These are phyloP conservation scores for Erythrophleum fordii DNA, from an alignment of 306 rosid genomes.

Conservation along the genomic window DNA sequence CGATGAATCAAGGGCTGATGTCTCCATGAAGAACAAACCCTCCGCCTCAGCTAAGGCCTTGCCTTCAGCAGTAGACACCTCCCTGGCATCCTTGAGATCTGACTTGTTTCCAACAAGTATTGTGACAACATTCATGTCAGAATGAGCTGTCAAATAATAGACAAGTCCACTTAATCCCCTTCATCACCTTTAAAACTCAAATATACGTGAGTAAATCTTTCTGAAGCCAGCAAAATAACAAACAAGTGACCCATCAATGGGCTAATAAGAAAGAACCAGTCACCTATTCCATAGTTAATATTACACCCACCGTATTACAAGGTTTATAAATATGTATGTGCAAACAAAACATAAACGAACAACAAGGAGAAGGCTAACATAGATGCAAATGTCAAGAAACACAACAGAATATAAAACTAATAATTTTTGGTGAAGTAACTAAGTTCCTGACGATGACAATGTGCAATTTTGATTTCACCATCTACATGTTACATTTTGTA, in stretches of 20 bases:
- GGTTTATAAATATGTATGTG: not conserved
- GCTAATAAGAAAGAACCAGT: not conserved
- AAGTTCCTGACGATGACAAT: not conserved
- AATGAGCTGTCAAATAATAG: slow-evolving; percentile 83
- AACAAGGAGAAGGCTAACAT: not conserved
- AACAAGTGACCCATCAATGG: slow-evolving; percentile 4
- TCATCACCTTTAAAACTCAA: slow-evolving; percentile 40
- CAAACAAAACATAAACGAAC: not conserved
- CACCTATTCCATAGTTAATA: not conserved
- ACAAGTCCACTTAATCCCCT: slow-evolving; percentile 59
- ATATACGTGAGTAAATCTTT: slow-evolving; percentile 26
- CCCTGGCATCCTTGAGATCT: slow-evolving; percentile 95
- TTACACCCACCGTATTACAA: slow-evolving; percentile 13
- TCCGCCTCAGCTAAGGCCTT: slow-evolving; percentile 90
- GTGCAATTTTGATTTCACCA: slow-evolving; percentile 4
- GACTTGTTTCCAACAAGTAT: slow-evolving; percentile 97
- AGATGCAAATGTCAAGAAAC: not conserved
- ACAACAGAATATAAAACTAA: not conserved
- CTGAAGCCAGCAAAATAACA: slow-evolving; percentile 20
- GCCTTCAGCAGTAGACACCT: slow-evolving; percentile 89
- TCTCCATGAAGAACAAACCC: slow-evolving; percentile 96
- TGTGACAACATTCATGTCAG: slow-evolving; percentile 95
- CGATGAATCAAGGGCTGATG: slow-evolving; percentile 96
- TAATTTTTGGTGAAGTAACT: not conserved
- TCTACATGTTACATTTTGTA: too few species aligned